Base-by-base conservation (phyloP, 768 basidiomycete species). In the Ephemerocybe angulata region DNA sequence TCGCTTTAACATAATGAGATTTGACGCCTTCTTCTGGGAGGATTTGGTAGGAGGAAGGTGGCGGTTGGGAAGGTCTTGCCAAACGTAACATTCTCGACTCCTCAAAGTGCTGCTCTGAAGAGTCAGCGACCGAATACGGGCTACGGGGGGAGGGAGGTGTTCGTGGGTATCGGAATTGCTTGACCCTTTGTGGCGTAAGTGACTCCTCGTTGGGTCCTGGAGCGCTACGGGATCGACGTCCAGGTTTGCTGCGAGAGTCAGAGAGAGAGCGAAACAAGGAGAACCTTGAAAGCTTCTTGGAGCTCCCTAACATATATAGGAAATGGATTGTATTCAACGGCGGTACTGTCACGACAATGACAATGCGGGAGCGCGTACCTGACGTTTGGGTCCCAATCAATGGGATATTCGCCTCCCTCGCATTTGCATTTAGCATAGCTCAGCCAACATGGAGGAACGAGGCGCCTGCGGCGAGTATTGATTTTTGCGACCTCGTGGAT, bases 191-290 rank as follows among this genome's bases (percentile, higher is more conserved):
- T n/a, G n/a, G n/a, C n/a, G n/a, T 21, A 3, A 21, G 7, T 21
- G 19, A 4, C 24, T 31, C 41, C 25, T 47, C 31, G 17, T 4
- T 8, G 11, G 28, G 11, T 4, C n/a, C 29, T 15, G 19, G 38
- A 12, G 53, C n/a, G 25, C 27, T 49, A 29, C 28, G 21, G 12
- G 47, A 25, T 11, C 43, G 17, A 27, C 48, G 33, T 40, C 33
- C 37, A 22, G 41, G 3, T 24, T n/a, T n/a, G n/a, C 46, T 51
- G 27, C 37, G 24, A 30, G 55, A 50, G n/a, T 12, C 49, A 38
- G 55, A 56, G n/a, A 56, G 27, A 3, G 55, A 50, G 15, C 49
- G 49, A 31, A 51, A 51, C 12, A 56, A 1, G 17, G 55, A 30
- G 31, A 22, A 35, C 4, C 28, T n/a, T 5, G 48, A 50, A 15